Percentiles rank a stretch among this genome's conserved stretches.
Evolutionary conservation across 2,329 filamentous ascomycete species (phyloP).

Genomic region (Fusarium nodosum): DNA sequence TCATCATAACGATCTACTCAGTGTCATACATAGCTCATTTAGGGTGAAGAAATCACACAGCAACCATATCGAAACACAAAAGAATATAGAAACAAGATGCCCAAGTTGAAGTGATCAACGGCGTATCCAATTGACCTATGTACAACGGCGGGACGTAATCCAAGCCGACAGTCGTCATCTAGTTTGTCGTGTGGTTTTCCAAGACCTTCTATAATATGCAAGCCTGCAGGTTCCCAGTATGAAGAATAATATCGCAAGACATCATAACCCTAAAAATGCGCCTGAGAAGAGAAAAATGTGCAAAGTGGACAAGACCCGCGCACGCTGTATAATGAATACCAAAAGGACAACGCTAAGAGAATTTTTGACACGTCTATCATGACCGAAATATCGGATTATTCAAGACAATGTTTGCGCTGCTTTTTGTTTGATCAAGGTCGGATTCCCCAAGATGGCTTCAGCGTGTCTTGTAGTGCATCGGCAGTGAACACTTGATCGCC

Average conservation of each 20-base stretch:
- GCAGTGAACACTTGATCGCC: conserved; percentile 84
- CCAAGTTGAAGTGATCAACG: conserved; percentile 41
- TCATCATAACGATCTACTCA: background rate
- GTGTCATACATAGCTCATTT: background rate
- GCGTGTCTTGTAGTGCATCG: conserved; percentile 72
- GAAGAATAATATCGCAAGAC: conserved; percentile 50
- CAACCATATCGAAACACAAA: background rate
- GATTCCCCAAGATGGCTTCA: conserved; percentile 73
- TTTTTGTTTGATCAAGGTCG: conserved; percentile 55
- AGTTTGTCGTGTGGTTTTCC: conserved; percentile 51
- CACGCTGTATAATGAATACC: conserved; percentile 51
- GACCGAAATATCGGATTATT: conserved; percentile 14
- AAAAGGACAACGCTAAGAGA: conserved; percentile 43
- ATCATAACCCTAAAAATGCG: conserved; percentile 52
- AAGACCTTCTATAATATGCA: conserved; percentile 56
- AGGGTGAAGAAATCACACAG: background rate
- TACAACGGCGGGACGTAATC: conserved; percentile 48
- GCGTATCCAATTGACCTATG: conserved; percentile 50
- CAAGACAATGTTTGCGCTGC: conserved; percentile 23
- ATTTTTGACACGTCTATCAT: conserved; percentile 18
- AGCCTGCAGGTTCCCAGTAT: conserved; percentile 49
- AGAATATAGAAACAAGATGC: conserved; percentile 41
- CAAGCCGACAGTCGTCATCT: conserved; percentile 48
- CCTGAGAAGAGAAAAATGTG: conserved; percentile 49
- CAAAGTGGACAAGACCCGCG: conserved; percentile 47